Evolutionary conservation across 345 rosid genomes (phyloP).

Genomic region (Brassica nigra): DNA sequence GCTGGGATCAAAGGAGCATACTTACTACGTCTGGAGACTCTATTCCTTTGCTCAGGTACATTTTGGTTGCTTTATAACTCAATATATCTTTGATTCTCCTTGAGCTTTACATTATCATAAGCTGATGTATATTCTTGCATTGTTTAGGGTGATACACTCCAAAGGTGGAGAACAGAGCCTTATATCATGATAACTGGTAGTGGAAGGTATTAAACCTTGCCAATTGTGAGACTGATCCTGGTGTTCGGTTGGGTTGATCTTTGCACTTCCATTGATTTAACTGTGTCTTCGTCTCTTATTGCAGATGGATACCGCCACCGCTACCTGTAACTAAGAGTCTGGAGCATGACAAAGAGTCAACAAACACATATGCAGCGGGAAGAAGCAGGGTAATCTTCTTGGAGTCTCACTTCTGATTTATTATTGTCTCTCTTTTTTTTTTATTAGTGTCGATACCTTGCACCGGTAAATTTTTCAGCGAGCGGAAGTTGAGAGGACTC

Average conservation of each 20-base stretch:
- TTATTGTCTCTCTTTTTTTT: neutral
- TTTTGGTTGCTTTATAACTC: neutral
- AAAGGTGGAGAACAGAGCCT: slow-evolving; percentile 97
- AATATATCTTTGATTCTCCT: neutral
- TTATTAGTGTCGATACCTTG: neutral
- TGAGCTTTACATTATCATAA: neutral
- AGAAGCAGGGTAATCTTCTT: slow-evolving; percentile 80
- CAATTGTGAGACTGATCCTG: neutral
- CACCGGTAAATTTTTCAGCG: slow-evolving; percentile 57
- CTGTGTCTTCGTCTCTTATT: neutral
- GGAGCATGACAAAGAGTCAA: slow-evolving; percentile 87
- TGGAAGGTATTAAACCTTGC: slow-evolving; percentile 67
- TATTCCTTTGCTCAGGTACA: neutral
- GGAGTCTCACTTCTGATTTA: slow-evolving; percentile 9
- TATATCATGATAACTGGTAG: slow-evolving; percentile 99
- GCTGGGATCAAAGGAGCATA: slow-evolving; percentile 94
- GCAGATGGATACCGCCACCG: slow-evolving; percentile 94
- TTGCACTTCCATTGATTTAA: neutral
- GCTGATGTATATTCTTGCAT: slow-evolving; percentile 14
- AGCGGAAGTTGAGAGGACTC: slow-evolving; percentile 67
- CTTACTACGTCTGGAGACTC: slow-evolving; percentile 83
- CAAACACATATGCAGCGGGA: slow-evolving; percentile 89
- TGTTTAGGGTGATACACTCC: slow-evolving; percentile 91
- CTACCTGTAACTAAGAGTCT: slow-evolving; percentile 73
- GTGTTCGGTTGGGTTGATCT: neutral